Conservation (phyloP, 768 basidiomycete genomes). For the Royoungia palumana region DNA sequence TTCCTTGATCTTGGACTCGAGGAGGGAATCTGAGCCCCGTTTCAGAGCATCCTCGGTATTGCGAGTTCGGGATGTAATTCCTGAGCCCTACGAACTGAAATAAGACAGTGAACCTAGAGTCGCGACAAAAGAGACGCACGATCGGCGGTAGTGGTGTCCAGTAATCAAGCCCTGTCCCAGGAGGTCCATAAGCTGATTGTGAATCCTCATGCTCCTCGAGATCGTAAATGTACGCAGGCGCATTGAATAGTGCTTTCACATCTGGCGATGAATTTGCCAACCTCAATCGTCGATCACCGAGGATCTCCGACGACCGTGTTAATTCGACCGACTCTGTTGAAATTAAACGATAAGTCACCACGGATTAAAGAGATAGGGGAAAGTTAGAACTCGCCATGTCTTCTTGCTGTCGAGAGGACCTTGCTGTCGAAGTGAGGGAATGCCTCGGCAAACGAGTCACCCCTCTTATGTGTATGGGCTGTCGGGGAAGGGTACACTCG, state of each 20-base stretch:
- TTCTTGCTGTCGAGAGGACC: conserved; percentile 75
- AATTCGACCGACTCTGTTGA: conserved; percentile 70
- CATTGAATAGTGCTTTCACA: conserved; percentile 92
- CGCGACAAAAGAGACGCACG: conserved; percentile 39
- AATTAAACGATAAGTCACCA: conserved; percentile 8
- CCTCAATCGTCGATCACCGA: conserved; percentile 70
- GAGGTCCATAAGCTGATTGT: conserved; percentile 53
- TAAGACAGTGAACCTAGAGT: conserved; percentile 18
- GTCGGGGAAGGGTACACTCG: conserved; percentile 78
- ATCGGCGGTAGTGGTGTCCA: conserved; percentile 78
- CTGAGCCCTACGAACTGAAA: conserved; percentile 51
- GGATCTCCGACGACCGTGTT: conserved; percentile 58
- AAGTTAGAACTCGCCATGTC: conserved; percentile 45
- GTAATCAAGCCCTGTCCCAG: conserved; percentile 57
- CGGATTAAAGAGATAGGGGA: neutral
- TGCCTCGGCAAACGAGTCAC: conserved; percentile 91
- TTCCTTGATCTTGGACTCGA: conserved; percentile 82
- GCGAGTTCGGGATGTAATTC: conserved; percentile 62
- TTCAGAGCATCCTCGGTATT: conserved; percentile 75
- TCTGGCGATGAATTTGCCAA: conserved; percentile 89
- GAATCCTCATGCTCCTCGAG: conserved; percentile 69
- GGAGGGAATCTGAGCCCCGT: conserved; percentile 78
- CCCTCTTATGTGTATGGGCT: conserved; percentile 77
- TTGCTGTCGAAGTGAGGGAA: conserved; percentile 98
- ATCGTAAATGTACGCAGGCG: conserved; percentile 78